Evolutionary conservation across 768 basidiomycete species (phyloP).

Genomic region (Daedalea quercina): DNA sequence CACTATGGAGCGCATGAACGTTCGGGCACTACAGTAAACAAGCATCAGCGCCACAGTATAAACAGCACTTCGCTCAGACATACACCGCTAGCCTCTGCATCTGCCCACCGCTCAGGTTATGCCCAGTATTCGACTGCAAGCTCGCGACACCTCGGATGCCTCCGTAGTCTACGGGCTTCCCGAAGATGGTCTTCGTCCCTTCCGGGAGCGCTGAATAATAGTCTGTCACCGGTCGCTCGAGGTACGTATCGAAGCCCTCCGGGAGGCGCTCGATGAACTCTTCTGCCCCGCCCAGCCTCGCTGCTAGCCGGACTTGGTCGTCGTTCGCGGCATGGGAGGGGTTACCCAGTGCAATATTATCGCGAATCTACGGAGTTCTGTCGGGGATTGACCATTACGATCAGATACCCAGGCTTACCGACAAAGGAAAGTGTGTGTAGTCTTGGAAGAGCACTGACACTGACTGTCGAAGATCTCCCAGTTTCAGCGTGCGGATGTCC

Average conservation of each 20-base stretch:
- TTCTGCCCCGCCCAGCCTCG: constrained; percentile 62
- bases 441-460: constrained; percentile 77
- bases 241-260: constrained; percentile 63
- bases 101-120: constrained; percentile 32
- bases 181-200: constrained; percentile 57
- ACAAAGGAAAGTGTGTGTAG: constrained; percentile 73
- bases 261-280: constrained; percentile 57
- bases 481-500: constrained; percentile 57
- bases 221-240: constrained; percentile 67
- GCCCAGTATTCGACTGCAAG: constrained; percentile 55
- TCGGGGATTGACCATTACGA: background rate
- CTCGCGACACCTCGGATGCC: constrained; percentile 38
- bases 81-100: constrained; percentile 19
- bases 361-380: constrained; percentile 45
- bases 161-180: constrained; percentile 48
- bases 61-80: constrained; percentile 62
- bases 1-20: constrained; percentile 26
- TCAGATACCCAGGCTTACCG: constrained; percentile 40
- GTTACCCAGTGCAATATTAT: constrained; percentile 74
- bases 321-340: constrained; percentile 47
- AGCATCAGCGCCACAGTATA: constrained; percentile 61
- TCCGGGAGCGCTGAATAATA: constrained; percentile 60
- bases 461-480: constrained; percentile 60
- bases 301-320: constrained; percentile 57
- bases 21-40: constrained; percentile 41